phyloP scores from a whole-genome alignment of 2,329 filamentous ascomycete species.

The Coleophoma eucalyptorum region DNA sequence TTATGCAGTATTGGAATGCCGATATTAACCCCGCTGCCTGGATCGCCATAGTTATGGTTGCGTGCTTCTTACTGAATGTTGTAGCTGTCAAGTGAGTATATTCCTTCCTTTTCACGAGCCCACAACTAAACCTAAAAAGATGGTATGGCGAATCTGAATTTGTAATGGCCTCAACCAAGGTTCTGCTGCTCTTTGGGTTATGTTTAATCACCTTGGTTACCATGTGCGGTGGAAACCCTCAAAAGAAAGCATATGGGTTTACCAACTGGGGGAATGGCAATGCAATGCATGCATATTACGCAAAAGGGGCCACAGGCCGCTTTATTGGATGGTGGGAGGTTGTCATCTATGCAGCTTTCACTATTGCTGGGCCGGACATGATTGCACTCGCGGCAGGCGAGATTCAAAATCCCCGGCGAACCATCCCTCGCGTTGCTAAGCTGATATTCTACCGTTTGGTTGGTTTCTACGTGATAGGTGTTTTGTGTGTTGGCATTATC shows the following conservation, averaged over 20 bases:
- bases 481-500: slow-evolving; percentile 41
- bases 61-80: not conserved
- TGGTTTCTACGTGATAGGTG: slow-evolving; percentile 46
- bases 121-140: no score
- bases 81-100: not conserved
- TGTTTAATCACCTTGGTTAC: not conserved
- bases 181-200: not conserved
- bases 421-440: slow-evolving; percentile 43
- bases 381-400: slow-evolving; percentile 51
- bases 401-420: slow-evolving; percentile 43
- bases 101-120: no score
- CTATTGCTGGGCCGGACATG: slow-evolving; percentile 34
- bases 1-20: not conserved
- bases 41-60: not conserved
- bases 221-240: not conserved
- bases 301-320: not conserved
- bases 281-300: not conserved
- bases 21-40: not conserved
- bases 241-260: not conserved
- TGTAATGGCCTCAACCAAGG: not conserved
- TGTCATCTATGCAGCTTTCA: not conserved
- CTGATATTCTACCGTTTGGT: slow-evolving; percentile 49
- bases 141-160: not conserved
- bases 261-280: not conserved
- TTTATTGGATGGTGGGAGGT: not conserved